Evolutionary conservation across 2,329 filamentous ascomycete genomes (phyloP).

Genomic region (Epichloe glyceriae): DNA sequence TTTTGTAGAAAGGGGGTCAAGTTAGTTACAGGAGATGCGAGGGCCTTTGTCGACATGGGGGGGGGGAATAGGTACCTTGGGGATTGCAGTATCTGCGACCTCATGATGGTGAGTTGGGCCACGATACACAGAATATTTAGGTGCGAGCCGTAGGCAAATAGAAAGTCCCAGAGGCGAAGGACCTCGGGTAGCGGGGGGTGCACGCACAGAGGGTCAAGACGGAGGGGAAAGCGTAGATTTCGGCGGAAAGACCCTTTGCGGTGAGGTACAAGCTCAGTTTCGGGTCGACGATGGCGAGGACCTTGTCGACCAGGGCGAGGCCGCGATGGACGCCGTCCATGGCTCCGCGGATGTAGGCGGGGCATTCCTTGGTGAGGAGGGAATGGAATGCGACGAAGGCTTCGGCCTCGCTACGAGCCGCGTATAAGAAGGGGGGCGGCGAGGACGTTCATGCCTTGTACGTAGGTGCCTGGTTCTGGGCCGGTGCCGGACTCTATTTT

Average conservation of each 20-base stretch:
- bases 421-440: conserved; percentile 94
- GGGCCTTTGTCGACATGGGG: not conserved
- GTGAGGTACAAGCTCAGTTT: conserved; percentile 76
- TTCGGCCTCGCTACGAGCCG: conserved; percentile 85
- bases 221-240: conserved; percentile 92
- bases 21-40: conserved; percentile 11
- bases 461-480: conserved; percentile 69
- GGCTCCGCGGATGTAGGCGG: conserved; percentile 84
- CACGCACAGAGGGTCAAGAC: conserved; percentile 92
- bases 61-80: conserved; percentile 47
- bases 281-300: conserved; percentile 80
- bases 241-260: conserved; percentile 75
- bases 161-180: conserved; percentile 85
- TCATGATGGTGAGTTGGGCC: conserved; percentile 80
- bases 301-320: conserved; percentile 80
- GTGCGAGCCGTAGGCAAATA: conserved; percentile 91
- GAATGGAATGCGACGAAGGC: conserved; percentile 85
- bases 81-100: conserved; percentile 70
- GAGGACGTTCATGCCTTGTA: conserved; percentile 98
- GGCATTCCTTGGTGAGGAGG: conserved; percentile 77
- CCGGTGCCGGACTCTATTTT: conserved; percentile 45
- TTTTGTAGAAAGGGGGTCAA: conserved; percentile 23
- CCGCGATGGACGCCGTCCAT: conserved; percentile 97
- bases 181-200: conserved; percentile 93
- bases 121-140: conserved; percentile 95